Base-by-base conservation (phyloP, 805 yeast species). In the Wickerhamiella sorbophila region DNA sequence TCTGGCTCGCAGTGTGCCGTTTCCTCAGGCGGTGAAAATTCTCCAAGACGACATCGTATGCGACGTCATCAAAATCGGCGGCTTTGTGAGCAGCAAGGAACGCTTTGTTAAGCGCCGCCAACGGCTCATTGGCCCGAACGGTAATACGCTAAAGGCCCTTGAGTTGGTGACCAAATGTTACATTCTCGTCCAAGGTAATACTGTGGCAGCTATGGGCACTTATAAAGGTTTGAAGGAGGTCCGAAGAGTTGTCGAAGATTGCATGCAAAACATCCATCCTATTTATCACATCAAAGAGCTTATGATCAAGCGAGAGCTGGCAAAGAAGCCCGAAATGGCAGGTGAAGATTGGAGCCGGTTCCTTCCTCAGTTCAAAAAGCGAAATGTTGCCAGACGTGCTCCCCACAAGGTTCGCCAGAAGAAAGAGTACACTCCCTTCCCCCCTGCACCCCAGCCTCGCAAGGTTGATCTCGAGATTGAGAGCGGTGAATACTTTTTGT, bases 221-320 rank as follows among this genome's bases (percentile, higher is more conserved):
- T 87, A 66, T 65, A 85, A 81, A 58, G 97, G 97, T 5, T 67
- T 91, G 48, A 91, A 91, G 59, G 93, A 82, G 49, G 75, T 85
- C 5, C 75, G 97, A 62, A 74, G 97, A 57, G 86, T 91, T 27
- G 94, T 91, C 33, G 97, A 88, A 60, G 98, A 91, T 59, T 91
- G 97, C 63, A 91, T 91, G 98, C 76, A 72, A 57, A 91, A 91
- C 54, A 71, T 91, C 12, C 98, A 91, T 60, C 98, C 98, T n/a
- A 88, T 91, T 47, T 91, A 91, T 63, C 88, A 91, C 60, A 88
- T 91, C 57, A 91, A 91, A 61, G 98, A 91, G 61, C 70, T 91
- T 47, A 91, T 91, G 98, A 88, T 91, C 59, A 88, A 87, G 64
- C 80, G 91, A 61, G 98, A 91, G 63, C 69, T 91, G 48, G 84